Conservation (phyloP, 1,139 yeast genomes). For the Sugiyamaella xylanicola region DNA sequence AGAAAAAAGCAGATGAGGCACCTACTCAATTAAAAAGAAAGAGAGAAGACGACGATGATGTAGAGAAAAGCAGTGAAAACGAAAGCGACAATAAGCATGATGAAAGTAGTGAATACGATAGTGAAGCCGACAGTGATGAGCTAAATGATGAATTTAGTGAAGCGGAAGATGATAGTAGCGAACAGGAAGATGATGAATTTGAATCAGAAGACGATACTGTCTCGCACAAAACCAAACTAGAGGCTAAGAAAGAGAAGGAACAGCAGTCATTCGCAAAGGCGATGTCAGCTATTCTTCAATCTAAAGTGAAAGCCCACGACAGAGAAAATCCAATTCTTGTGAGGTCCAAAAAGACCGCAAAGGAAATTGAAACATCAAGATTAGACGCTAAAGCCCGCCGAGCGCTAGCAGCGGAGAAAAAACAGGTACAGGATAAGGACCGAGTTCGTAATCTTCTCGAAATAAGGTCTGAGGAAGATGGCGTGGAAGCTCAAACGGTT, state of each 20-base stretch:
- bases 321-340: slow-evolving; percentile 89
- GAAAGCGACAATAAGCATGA: slow-evolving; percentile 21
- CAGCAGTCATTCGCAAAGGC: slow-evolving; percentile 79
- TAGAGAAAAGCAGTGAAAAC: slow-evolving; percentile 4
- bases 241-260: slow-evolving; percentile 52
- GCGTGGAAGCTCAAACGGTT: slow-evolving; percentile 2
- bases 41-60: slow-evolving; percentile 6
- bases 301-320: slow-evolving; percentile 84
- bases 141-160: slow-evolving; percentile 10
- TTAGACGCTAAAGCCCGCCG: slow-evolving; percentile 82
- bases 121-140: slow-evolving; percentile 2
- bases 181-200: slow-evolving; percentile 28
- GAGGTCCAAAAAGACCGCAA: slow-evolving; percentile 61
- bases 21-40: slow-evolving; percentile 11
- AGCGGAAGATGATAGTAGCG: slow-evolving; percentile 19
- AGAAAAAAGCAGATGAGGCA: background rate
- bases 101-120: slow-evolving; percentile 13
- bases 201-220: slow-evolving; percentile 24
- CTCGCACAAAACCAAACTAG: slow-evolving; percentile 16
- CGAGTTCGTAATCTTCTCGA: slow-evolving; percentile 72
- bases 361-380: slow-evolving; percentile 77
- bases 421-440: slow-evolving; percentile 63
- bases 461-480: slow-evolving; percentile 51
- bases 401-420: slow-evolving; percentile 70
- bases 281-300: slow-evolving; percentile 77